Evolutionary conservation across 495 filamentous ascomycete species (phyloP).

Genomic region (Platismatia glauca): DNA sequence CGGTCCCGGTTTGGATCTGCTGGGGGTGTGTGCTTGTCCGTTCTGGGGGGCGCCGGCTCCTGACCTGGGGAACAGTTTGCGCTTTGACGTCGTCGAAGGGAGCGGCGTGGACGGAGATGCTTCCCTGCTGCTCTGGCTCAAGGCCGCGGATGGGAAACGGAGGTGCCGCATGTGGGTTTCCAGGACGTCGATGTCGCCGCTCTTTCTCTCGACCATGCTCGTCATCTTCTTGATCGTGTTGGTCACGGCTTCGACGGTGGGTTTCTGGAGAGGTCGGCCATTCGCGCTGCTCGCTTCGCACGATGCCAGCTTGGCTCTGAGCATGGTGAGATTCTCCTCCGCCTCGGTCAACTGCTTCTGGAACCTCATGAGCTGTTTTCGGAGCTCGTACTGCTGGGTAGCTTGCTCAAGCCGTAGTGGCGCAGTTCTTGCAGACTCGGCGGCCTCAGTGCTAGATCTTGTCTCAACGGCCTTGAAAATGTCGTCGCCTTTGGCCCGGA

Average conservation of each 20-base stretch:
- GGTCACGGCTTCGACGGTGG: conserved; percentile 84
- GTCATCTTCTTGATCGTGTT: conserved; percentile 91
- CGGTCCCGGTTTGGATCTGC: conserved; percentile 34
- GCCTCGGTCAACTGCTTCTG: conserved; percentile 66
- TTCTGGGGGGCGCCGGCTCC: conserved; percentile 32
- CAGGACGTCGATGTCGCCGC: conserved; percentile 78
- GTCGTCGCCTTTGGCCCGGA: conserved; percentile 62
- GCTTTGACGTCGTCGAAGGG: conserved; percentile 33
- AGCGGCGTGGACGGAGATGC: conserved; percentile 51
- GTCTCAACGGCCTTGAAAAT: conserved; percentile 60
- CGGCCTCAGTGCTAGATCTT: conserved; percentile 51
- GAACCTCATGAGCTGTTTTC: conserved; percentile 57
- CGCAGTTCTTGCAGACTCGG: conserved; percentile 49
- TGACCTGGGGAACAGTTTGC: conserved; percentile 27
- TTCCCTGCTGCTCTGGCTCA: conserved; percentile 43
- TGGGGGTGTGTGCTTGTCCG: conserved; percentile 32
- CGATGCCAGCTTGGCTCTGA: conserved; percentile 69
- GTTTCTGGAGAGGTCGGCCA: conserved; percentile 39
- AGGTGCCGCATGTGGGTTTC: conserved; percentile 75
- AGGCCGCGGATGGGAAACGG: conserved; percentile 41
- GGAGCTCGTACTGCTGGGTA: conserved; percentile 71
- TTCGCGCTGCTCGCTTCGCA: conserved; percentile 32
- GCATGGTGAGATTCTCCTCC: conserved; percentile 70
- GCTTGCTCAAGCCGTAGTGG: conserved; percentile 77
- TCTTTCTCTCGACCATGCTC: conserved; percentile 77